Evolutionary conservation across 805 yeast genomes (phyloP).

Genomic region (Sugiyamaella lignohabitans): DNA sequence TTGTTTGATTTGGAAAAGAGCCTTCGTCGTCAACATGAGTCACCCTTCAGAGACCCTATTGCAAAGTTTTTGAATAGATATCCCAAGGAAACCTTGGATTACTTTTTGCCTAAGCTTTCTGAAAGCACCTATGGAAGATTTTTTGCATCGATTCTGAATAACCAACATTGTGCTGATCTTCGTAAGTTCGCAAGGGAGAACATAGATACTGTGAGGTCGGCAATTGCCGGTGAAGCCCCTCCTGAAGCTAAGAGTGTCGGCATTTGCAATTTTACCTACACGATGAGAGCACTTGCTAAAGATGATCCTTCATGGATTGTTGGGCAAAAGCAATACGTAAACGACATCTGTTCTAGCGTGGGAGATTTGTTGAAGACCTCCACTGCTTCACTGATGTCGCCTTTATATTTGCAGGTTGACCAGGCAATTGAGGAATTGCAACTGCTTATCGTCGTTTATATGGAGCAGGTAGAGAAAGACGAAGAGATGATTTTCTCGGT

Average conservation of each 20-base stretch:
- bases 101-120: conserved; percentile 59
- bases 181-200: conserved; percentile 51
- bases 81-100: conserved; percentile 64
- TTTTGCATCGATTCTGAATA: conserved; percentile 57
- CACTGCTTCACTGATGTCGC: conserved; percentile 44
- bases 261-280: conserved; percentile 67
- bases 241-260: conserved; percentile 53
- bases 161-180: conserved; percentile 49
- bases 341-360: conserved; percentile 38
- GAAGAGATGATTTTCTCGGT: conserved; percentile 36
- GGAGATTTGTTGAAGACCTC: conserved; percentile 41
- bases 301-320: conserved; percentile 53
- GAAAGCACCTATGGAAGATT: conserved; percentile 59
- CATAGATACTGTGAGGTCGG: conserved; percentile 42
- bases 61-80: conserved; percentile 82
- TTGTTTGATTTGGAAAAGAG: conserved; percentile 73
- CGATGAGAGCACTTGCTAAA: conserved; percentile 47
- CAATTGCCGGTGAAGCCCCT: conserved; percentile 43
- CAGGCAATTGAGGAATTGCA: conserved; percentile 65
- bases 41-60: conserved; percentile 89
- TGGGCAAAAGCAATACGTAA: conserved; percentile 39
- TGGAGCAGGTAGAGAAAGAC: conserved; percentile 32
- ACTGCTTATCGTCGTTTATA: conserved; percentile 36
- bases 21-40: conserved; percentile 72
- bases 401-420: conserved; percentile 61